Conservation (phyloP, 495 filamentous ascomycete species). For the Neurospora sp. region DNA sequence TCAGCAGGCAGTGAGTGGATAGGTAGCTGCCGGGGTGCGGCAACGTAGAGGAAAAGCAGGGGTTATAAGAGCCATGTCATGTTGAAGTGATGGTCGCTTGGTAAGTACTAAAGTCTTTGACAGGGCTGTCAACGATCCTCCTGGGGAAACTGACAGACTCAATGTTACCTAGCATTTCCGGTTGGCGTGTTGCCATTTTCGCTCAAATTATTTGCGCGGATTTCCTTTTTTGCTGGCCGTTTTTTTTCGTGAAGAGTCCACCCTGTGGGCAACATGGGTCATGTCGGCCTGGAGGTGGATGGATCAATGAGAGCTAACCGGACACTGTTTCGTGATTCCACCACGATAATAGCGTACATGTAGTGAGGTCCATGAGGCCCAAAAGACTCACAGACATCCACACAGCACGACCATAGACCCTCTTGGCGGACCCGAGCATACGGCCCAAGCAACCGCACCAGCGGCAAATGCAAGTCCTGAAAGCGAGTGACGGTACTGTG, state of each 20-base stretch:
- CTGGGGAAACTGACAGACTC: not conserved
- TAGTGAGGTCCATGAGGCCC: not conserved
- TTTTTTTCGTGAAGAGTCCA: not conserved
- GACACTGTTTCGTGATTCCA: not conserved
- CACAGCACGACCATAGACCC: not conserved
- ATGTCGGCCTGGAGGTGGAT: not conserved
- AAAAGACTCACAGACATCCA: not conserved
- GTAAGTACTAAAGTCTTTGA: slow-evolving; percentile 13
- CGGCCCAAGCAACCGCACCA: not conserved
- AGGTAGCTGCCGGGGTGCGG: slow-evolving; percentile 17
- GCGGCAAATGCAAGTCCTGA: not conserved
- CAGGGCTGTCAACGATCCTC: not conserved
- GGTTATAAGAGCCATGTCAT: slow-evolving; percentile 6
- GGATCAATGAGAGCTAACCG: not conserved
- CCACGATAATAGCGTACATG: not conserved
- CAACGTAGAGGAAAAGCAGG: slow-evolving; percentile 1
- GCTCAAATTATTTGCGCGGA: not conserved
- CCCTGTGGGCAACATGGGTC: not conserved
- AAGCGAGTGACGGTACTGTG: not conserved
- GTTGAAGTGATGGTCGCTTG: slow-evolving; percentile 11
- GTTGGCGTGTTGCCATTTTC: not conserved
- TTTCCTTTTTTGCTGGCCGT: not conserved
- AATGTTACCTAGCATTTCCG: not conserved
- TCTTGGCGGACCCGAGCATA: not conserved
- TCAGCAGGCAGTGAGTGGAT: slow-evolving; percentile 9